Base-by-base conservation (phyloP, 306 rosid genomes). In the Canavalia gladiata region DNA sequence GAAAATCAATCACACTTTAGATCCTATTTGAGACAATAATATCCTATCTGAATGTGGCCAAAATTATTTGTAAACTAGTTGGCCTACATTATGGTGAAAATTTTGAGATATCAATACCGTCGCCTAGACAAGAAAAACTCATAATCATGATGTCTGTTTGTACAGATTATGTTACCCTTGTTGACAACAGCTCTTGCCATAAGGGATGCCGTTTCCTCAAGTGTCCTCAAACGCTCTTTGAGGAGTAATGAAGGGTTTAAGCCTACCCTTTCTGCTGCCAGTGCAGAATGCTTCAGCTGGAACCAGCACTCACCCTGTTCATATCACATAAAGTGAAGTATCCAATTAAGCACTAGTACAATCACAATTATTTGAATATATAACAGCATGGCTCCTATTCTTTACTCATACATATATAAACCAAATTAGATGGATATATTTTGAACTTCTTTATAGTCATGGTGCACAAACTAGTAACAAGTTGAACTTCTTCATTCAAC, bases 291-390 rank as follows among this genome's bases (percentile, higher is more conserved):
- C 52, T 79, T 83, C 68, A 82, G 70, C 84, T 84, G 81, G 80
- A 91, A 92, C 97, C 95, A 94, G 89, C 97, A 90, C 82, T 94
- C 98, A 62, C 84, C 87, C 98, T 94, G 91, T 72, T 84, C 84
- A 81, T 66, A 64, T 64, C 67, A 81, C 11, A 86, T 1, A 52
- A 25, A 62, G 41, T 51, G 43, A 31, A 18, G 25, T 18, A 43
- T 47, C 18, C 35, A 8, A 45, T 67, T 34, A 75, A 58, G 46
- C 77, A 76, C 7, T n/a, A 68, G 34, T 10, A 71, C 47, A 60
- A 42, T 57, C 67, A 33, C 79, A 83, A 25, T 25, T 18, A 11
- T 12, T 62, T 42, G 68, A 70, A 77, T 68, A 60, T 30, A 33
- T 2, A 39, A 30, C 51, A 68, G 5, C 37, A 66, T 52, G 29